A percentile compares a stretch with the other conserved stretches of the same genome.
Conservation (phyloP, 768 basidiomycete genomes). For the Russula sp. region DNA sequence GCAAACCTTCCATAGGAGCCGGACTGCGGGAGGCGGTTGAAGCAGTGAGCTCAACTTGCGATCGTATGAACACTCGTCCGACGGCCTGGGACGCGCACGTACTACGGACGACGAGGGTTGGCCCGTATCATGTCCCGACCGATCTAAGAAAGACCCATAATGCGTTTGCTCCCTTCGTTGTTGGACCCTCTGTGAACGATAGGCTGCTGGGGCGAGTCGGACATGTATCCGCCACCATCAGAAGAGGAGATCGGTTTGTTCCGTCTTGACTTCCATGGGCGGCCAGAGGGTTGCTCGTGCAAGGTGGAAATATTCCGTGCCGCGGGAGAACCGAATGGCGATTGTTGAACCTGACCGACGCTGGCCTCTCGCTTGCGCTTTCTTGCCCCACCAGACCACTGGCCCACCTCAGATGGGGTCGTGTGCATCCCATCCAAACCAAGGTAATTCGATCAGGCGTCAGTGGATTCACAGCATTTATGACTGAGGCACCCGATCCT, state of each 20-base stretch:
- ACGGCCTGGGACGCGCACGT: not conserved
- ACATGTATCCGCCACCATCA: conserved; percentile 14
- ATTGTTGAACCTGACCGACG: not conserved
- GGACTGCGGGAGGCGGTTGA: conserved; percentile 4
- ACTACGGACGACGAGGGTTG: not conserved
- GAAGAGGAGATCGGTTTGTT: not conserved
- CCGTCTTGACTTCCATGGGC: conserved; percentile 17
- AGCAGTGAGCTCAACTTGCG: conserved; percentile 10
- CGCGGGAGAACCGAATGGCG: not conserved
- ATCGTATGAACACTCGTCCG: conserved; percentile 1
- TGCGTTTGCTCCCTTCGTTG: not conserved
- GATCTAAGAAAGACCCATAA: conserved; percentile 2
- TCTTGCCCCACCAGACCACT: not conserved
- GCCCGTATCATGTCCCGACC: conserved; percentile 19
- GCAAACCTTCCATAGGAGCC: conserved; percentile 7
- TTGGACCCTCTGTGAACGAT: conserved; percentile 4
- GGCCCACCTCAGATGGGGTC: not conserved
- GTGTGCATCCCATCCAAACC: conserved; percentile 7
- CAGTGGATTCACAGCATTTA: conserved; percentile 12
- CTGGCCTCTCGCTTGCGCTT: conserved; percentile 24
- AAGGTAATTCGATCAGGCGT: conserved; percentile 16
- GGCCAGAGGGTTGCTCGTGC: not conserved
- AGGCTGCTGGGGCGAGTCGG: conserved; percentile 7
- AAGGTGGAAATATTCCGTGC: not conserved
- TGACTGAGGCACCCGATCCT: not conserved